Base-by-base conservation (phyloP, 2,329 filamentous ascomycete species). In the Monosporascus sp. region DNA sequence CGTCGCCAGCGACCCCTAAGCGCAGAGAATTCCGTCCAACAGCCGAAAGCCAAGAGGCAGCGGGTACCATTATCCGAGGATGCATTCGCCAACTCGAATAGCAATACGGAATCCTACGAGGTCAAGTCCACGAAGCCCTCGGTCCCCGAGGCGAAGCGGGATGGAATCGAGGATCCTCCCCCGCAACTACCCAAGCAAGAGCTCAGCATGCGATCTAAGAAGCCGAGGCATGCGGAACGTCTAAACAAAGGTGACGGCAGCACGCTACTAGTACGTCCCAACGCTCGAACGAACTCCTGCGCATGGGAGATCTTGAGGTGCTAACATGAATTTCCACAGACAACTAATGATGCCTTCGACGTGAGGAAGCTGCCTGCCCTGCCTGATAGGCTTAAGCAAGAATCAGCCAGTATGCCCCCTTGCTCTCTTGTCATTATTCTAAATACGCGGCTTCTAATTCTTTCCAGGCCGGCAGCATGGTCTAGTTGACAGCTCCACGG, bases 321-420 rank as follows among this genome's bases (percentile, higher is more conserved):
- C 50, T 61, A 57, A 55, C 57, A 56, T 53, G 49, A 55, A n/a
- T 15, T 58, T 51, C 55, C 58, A 11, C 56, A 95, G 88, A 90
- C 89, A 39, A 90, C 85, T 66, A 96, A 89, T 65, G 85, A 86
- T 67, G 89, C 89, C 58, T 97, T 94, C 68, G 87, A 82, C 44
- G 89, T 96, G 57, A 89, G 88, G 71, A 91, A 92, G 70, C 80
- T 97, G 35, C 89, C 89, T 53, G 86, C 88, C 52, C 80, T 95
- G 24, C 92, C 93, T 48, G 86, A 92, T 64, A 83, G 85, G 64
- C 81, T 96, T 57, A 84, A 86, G 59, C 74, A 81, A 60, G 81
- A 86, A 64, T 77, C 81, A 54, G 76, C 78, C 67, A 81, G 88
- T 91, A 78, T 69, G 83, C 70, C 38, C 48, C 31, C 37, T 18